phyloP scores from a whole-genome alignment of 2,329 filamentous ascomycete genomes.

The Hypomyces rosellus region DNA sequence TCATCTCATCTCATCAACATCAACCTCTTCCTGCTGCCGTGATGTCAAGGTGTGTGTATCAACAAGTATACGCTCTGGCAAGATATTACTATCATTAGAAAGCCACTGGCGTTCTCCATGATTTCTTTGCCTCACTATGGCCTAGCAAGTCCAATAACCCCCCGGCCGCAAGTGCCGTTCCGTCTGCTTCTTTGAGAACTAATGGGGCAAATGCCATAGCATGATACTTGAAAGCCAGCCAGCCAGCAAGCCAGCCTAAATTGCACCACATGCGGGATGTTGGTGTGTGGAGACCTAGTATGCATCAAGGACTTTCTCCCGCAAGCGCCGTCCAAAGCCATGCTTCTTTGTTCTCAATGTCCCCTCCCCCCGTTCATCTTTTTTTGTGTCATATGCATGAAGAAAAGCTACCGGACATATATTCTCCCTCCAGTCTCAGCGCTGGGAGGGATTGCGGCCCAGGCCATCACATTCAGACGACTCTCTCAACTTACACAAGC shows the following conservation, averaged over 20 bases:
- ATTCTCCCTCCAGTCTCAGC: not conserved
- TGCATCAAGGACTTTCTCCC: slow-evolving; percentile 8
- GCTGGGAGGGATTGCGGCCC: not conserved
- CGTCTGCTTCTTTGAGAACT: slow-evolving; percentile 8
- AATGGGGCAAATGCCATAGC: slow-evolving; percentile 7
- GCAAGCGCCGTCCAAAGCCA: slow-evolving; percentile 5
- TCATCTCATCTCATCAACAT: too few relatives aligned
- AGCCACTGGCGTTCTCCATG: too few relatives aligned
- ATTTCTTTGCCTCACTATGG: slow-evolving; percentile 2
- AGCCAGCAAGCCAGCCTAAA: not conserved
- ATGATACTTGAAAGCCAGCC: not conserved
- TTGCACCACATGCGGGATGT: slow-evolving; percentile 11
- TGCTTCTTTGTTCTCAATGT: not conserved
- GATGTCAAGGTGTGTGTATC: too few relatives aligned
- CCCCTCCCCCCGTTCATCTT: not conserved
- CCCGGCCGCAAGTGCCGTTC: slow-evolving; percentile 9
- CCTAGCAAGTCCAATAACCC: slow-evolving; percentile 1
- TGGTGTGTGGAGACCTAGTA: slow-evolving; percentile 7
- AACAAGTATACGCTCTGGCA: too few relatives aligned
- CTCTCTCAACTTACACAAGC: not conserved
- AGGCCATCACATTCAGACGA: not conserved
- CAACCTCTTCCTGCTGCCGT: too few relatives aligned
- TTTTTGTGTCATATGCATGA: slow-evolving; percentile 6
- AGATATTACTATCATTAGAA: too few relatives aligned
- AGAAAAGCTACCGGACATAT: slow-evolving; percentile 6